phyloP scores from a whole-genome alignment of 2,329 filamentous ascomycete species.

The Ascochyta viciae-villosae region DNA sequence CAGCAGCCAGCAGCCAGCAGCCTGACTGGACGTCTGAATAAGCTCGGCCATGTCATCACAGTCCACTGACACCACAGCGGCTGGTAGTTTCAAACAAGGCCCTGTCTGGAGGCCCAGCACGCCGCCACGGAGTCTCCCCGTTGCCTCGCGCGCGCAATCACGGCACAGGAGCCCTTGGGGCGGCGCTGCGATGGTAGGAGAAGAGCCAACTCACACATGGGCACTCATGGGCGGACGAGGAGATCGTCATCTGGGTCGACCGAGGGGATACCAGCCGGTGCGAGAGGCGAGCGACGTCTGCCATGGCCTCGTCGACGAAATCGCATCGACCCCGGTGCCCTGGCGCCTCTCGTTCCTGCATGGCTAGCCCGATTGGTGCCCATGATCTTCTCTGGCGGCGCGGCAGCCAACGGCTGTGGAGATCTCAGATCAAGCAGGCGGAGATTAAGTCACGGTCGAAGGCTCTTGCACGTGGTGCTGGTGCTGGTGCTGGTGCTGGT shows the following conservation, averaged over 20 bases:
- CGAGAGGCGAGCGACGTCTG: conserved; percentile 21
- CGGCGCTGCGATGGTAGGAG: conserved; percentile 7
- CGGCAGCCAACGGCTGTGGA: conserved; percentile 27
- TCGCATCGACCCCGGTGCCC: conserved; percentile 25
- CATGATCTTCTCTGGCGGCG: conserved; percentile 31
- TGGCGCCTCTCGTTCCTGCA: conserved; percentile 31
- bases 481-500: too few species aligned
- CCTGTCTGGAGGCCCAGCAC: conserved; percentile 1
- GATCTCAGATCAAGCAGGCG: conserved; percentile 24
- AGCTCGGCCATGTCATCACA: conserved; percentile 25
- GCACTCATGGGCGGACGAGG: conserved; percentile 35
- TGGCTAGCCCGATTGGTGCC: conserved; percentile 34
- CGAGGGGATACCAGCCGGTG: conserved; percentile 16
- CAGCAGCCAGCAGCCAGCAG: too few species aligned
- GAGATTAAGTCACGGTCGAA: conserved; percentile 9
- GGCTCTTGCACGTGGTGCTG: too few species aligned
- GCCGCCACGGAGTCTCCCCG: conserved; percentile 26
- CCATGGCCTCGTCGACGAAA: conserved; percentile 24
- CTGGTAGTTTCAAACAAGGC: conserved; percentile 24
- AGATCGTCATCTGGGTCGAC: conserved; percentile 41
- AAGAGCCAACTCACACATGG: conserved; percentile 48
- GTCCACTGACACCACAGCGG: conserved; percentile 26
- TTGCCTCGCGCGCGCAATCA: conserved; percentile 5
- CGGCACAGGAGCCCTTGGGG: conserved; percentile 1
- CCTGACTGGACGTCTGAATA: conserved; percentile 26